phyloP scores from a whole-genome alignment of 1,139 yeast genomes.

The Hanseniaspora sp. region DNA sequence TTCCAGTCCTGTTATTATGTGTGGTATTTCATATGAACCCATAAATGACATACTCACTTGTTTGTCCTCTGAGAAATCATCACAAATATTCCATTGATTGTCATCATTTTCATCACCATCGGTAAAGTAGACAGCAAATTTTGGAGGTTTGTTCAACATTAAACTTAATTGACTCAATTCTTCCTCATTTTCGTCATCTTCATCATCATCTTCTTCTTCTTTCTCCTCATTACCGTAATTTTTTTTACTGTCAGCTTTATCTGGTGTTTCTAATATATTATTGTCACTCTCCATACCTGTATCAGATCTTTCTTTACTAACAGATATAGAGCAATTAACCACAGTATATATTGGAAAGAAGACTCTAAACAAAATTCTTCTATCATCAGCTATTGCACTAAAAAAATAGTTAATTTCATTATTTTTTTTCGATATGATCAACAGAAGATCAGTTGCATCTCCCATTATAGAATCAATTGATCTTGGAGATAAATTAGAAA shows the following conservation, averaged over 20 bases:
- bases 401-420: conserved; percentile 64
- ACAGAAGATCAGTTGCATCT: conserved; percentile 52
- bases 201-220: conserved; percentile 18
- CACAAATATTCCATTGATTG: conserved; percentile 74
- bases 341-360: conserved; percentile 45
- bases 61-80: conserved; percentile 71
- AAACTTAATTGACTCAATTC: conserved; percentile 42
- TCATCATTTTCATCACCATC: conserved; percentile 32
- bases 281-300: background rate
- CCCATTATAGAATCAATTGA: conserved; percentile 52
- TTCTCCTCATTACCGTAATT: background rate
- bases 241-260: background rate
- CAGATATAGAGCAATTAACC: conserved; percentile 31
- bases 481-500: conserved; percentile 56
- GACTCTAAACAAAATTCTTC: conserved; percentile 57
- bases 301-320: conserved; percentile 25
- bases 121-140: conserved; percentile 61
- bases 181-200: conserved; percentile 18
- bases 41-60: conserved; percentile 59
- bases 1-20: conserved; percentile 41
- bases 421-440: conserved; percentile 56
- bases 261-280: conserved; percentile 8
- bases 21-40: conserved; percentile 39
- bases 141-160: conserved; percentile 49
- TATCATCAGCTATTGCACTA: conserved; percentile 54